Percentiles rank a stretch among this genome's conserved stretches.
Conservation (phyloP, 2,329 filamentous ascomycete species). For the Colletotrichum spinosum region DNA sequence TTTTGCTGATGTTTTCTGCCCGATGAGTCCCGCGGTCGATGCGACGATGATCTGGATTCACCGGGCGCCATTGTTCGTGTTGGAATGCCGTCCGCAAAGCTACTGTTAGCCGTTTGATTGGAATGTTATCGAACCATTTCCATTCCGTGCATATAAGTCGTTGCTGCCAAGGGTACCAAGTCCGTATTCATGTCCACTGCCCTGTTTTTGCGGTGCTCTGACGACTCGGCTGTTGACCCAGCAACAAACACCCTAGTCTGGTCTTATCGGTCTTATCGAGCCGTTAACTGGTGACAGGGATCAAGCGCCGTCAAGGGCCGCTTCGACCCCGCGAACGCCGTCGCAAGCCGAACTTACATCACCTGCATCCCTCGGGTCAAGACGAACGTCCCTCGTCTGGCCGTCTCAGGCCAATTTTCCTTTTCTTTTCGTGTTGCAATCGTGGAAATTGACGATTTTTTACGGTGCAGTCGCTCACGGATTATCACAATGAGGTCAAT, state of each 20-base stretch:
- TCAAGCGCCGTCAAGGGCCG: conserved; percentile 19
- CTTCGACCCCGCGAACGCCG: conserved; percentile 39
- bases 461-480: conserved; percentile 12
- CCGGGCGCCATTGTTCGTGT: conserved; percentile 49
- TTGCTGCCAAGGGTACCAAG: conserved; percentile 35
- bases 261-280: conserved; percentile 45
- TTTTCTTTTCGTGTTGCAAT: conserved; percentile 11
- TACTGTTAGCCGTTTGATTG: conserved; percentile 23
- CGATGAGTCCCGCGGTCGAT: conserved; percentile 45
- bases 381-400: conserved; percentile 28
- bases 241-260: conserved; percentile 50
- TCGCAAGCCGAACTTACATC: conserved; percentile 41
- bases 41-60: conserved; percentile 47
- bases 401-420: conserved; percentile 12
- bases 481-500: conserved; percentile 31
- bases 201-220: conserved; percentile 41
- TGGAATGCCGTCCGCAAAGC: conserved; percentile 41
- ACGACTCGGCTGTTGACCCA: conserved; percentile 49
- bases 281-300: conserved; percentile 31
- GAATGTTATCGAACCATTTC: conserved; percentile 13
- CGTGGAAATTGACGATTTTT: conserved; percentile 11
- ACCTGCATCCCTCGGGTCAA: conserved; percentile 34
- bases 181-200: conserved; percentile 27
- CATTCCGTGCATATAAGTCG: conserved; percentile 23
- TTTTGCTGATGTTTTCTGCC: conserved; percentile 51